Base-by-base conservation (phyloP, 352 stramenopile genomes). In the Pythium coloratum region DNA sequence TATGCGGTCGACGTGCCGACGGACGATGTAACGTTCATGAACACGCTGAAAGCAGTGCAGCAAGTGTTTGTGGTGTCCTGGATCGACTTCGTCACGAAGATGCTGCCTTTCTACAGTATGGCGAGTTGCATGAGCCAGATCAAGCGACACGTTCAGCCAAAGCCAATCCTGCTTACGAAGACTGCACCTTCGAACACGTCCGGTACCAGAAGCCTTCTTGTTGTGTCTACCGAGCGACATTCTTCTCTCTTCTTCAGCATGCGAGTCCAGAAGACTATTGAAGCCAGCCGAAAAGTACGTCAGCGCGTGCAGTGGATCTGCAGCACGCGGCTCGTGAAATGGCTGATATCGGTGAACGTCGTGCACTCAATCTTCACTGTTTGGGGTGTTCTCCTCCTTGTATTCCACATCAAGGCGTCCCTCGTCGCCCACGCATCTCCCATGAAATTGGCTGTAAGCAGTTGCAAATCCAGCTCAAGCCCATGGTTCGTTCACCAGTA, bases 101-200 rank as follows among this genome's bases (percentile, higher is more conserved):
- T 75, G 7, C 28, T 75, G 57, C 68, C 68, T 18, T 67, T 75
- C 2, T 0, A 59, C 0, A 70, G 62, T 26, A 75, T 75, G 68
- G 46, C 50, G 5, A 46, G 7, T n/a, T 70, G 68, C 53, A 26
- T 75, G 10, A 12, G 14, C 18, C 54, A 70, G 12, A 59, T 70
- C 32, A 24, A 66, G 30, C 47, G 7, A 3, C 46, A 55, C 2
- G 56, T 70, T 18, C 38, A 34, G 14, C 13, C 32, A n/a, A 40
- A 36, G 2, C 16, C 33, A n/a, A 42, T 3, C 3, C 10, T 12
- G 6, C 7, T 10, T 12, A 38, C 33, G 9, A 38, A 10, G 33
- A 38, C 33, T 6, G 10, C 36, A 7, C 2, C 5, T 42, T 42
- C 36, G 9, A 14, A 2, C 2, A 24, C 34, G 9, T 42, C 36